Evolutionary conservation across 345 rosid genomes (phyloP).

Genomic region (Excoecaria cochinchinensis): DNA sequence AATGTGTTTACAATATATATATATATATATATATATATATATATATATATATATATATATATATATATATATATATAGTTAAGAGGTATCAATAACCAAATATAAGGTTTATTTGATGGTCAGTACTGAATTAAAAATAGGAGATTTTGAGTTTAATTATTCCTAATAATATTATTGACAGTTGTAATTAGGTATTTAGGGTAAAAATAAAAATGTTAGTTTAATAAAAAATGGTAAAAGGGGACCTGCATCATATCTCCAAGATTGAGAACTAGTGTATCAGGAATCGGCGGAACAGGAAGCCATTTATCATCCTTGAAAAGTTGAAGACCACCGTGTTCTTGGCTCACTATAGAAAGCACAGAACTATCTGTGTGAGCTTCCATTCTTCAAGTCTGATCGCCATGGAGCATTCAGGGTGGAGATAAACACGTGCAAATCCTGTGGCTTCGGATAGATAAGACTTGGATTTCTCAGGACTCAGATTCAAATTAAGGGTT

Average conservation of each 20-base stretch:
- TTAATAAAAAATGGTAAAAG: too few relatives aligned
- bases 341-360: constrained; percentile 58
- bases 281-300: constrained; percentile 43
- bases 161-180: too few relatives aligned
- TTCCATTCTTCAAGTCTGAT: constrained; percentile 47
- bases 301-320: constrained; percentile 59
- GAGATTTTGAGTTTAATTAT: too few relatives aligned
- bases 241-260: constrained; percentile 92
- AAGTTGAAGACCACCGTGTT: constrained; percentile 72
- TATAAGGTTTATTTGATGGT: too few relatives aligned
- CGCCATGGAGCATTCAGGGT: constrained; percentile 33
- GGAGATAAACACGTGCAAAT: constrained; percentile 55
- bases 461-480: constrained; percentile 23
- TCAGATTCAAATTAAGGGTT: constrained; percentile 49
- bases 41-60: too few relatives aligned
- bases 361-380: constrained; percentile 84
- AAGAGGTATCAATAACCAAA: too few relatives aligned
- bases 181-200: too few relatives aligned
- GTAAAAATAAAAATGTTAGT: too few relatives aligned
- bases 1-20: too few relatives aligned
- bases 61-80: too few relatives aligned
- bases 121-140: too few relatives aligned
- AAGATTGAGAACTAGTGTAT: constrained; percentile 56
- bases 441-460: constrained; percentile 57
- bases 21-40: too few relatives aligned